Base-by-base conservation (phyloP, 768 basidiomycete genomes). In the Amyloporia xantha region DNA sequence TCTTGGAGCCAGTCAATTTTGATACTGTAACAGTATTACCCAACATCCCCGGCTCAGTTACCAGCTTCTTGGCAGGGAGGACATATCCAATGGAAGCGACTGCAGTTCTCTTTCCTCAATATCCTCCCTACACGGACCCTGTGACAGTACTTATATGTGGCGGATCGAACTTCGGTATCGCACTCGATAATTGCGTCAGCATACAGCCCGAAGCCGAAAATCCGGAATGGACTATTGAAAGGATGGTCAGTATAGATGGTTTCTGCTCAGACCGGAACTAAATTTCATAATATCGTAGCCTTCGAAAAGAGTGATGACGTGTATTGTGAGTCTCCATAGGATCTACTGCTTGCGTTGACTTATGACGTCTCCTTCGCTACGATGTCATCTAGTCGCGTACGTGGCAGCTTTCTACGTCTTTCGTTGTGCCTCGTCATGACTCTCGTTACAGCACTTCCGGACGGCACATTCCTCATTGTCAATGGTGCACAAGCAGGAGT, bases 31-130 rank as follows among this genome's bases (percentile, higher is more conserved):
- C 65, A 4, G 65, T 68, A 5, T 64, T 89, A 4, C 88, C 88
- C 13, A 86, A 87, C 55, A 79, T 85, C 53, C 87, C 88, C 0
- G 86, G 82, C 0, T 71, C 81, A 0, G 88, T 90, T 40, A 81
- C 78, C 51, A 77, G 83, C 57, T 81, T 82, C 67, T 64, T 79
- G n/a, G 82, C 72, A 11, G 84, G 88, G 24, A 78, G 89, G 25
- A 83, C 82, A 15, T 91, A 91, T 57, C 89, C 88, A 2, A 68
- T 88, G 58, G 80, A 86, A 60, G 89, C 85, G 20, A 71, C 84
- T 1, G 78, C 82, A 0, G 74, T 86, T 41, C 67, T 88, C 23
- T 68, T 91, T 12, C 89, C 88, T 5, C 80, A 84, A 51, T 59
- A 74, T 43, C 76, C 84, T 0, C 88, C 88, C 0, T 91, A 88